These are phyloP conservation scores for Calonectria fujianensis DNA, from an alignment of 2,329 filamentous ascomycete genomes.

Conservation along the genomic window DNA sequence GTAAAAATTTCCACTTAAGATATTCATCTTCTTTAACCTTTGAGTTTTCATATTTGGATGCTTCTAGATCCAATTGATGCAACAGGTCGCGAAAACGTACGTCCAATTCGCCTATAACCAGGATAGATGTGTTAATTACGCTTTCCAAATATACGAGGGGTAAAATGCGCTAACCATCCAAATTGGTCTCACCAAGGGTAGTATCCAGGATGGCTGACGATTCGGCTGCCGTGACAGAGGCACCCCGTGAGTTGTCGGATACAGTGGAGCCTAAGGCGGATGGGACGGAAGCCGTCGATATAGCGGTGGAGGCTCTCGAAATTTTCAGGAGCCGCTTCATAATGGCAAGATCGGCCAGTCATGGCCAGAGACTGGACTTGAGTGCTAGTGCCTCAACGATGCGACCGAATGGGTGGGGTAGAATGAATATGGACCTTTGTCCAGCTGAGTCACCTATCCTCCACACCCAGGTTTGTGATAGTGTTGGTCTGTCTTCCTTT, in stretches of 20 bases:
- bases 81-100: background rate
- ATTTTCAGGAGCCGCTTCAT: slow-evolving; percentile 6
- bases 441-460: background rate
- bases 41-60: slow-evolving; percentile 8
- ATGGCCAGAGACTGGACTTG: background rate
- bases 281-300: background rate
- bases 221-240: slow-evolving; percentile 6
- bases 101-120: background rate
- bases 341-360: no score
- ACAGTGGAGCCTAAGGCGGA: slow-evolving; percentile 1
- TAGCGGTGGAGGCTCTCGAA: background rate
- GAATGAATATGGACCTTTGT: background rate
- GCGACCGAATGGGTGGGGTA: background rate
- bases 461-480: background rate
- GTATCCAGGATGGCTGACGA: background rate
- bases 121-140: background rate
- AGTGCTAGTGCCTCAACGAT: background rate
- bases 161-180: background rate
- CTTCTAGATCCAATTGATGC: background rate
- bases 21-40: background rate
- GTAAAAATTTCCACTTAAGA: background rate
- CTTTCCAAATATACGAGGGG: no score
- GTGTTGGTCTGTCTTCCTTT: background rate
- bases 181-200: background rate
- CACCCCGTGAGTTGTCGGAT: background rate